Percentiles rank a stretch among this genome's conserved stretches.
Evolutionary conservation across 2,329 filamentous ascomycete species (phyloP).

Genomic region (Gliomastix tumulicola): DNA sequence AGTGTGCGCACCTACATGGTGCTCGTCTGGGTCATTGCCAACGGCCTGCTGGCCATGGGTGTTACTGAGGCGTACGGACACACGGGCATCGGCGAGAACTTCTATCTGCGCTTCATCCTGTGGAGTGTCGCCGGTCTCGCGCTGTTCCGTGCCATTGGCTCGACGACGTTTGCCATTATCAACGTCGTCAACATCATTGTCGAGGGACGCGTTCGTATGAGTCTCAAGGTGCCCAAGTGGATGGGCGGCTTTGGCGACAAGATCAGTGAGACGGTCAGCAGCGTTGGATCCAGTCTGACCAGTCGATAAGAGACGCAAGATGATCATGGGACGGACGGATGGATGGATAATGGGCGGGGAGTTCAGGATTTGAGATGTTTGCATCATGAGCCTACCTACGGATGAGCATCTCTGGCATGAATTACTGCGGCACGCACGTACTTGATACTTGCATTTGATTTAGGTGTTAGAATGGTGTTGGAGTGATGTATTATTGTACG

Average conservation of each 20-base stretch:
- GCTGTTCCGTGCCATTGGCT: constrained; percentile 80
- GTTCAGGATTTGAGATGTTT: too few species aligned
- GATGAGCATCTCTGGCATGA: too few species aligned
- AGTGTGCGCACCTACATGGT: constrained; percentile 98
- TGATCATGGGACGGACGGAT: too few species aligned
- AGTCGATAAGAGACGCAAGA: too few species aligned
- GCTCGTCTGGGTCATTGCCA: constrained; percentile 85
- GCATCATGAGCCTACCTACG: too few species aligned
- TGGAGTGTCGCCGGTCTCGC: constrained; percentile 86
- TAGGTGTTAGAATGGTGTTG: too few species aligned
- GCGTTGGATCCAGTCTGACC: constrained; percentile 35
- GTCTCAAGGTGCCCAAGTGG: constrained; percentile 46
- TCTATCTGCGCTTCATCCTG: constrained; percentile 87
- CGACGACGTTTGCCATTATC: constrained; percentile 73
- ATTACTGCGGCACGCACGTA: too few species aligned
- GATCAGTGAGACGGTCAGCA: constrained; percentile 41
- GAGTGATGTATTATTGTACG: too few species aligned
- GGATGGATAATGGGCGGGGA: too few species aligned
- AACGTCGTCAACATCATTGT: constrained; percentile 79
- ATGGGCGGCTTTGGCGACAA: constrained; percentile 34
- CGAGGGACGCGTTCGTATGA: constrained; percentile 69
- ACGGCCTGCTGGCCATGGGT: constrained; percentile 88
- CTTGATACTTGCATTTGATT: too few species aligned
- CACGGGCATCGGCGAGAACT: constrained; percentile 68
- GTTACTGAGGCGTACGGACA: constrained; percentile 79